These are phyloP conservation scores for Crithidia expoeki DNA, from an alignment of 208 protist genomes.

Conservation along the genomic window DNA sequence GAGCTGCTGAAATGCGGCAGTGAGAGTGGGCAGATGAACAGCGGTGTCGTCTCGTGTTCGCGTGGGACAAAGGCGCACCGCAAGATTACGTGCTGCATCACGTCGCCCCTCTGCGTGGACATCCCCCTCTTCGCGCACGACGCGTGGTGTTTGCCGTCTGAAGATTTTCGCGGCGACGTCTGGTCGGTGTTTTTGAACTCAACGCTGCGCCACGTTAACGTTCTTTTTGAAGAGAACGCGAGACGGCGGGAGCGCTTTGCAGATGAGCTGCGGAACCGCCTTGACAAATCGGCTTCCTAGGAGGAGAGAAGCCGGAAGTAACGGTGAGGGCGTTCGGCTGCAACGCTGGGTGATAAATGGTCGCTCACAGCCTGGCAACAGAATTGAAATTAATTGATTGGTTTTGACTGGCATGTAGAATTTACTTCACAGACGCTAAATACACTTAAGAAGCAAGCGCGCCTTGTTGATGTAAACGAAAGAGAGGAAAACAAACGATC, in stretches of 20 bases:
- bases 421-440: no score
- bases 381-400: no score
- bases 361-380: no score
- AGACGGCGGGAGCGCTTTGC: conserved; percentile 53
- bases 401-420: no score
- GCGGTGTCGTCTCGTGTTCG: conserved; percentile 75
- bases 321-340: no score
- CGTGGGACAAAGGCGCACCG: conserved; percentile 48
- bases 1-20: conserved; percentile 72
- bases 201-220: conserved; percentile 52
- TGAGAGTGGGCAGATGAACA: conserved; percentile 78
- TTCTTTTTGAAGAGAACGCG: conserved; percentile 66
- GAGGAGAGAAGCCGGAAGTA: not conserved
- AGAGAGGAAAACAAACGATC: no score
- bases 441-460: no score
- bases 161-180: conserved; percentile 17
- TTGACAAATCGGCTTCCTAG: not conserved
- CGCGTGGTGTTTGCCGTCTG: conserved; percentile 48
- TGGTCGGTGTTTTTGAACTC: conserved; percentile 48
- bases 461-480: no score
- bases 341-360: no score
- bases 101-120: conserved; percentile 67
- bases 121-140: conserved; percentile 57
- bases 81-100: conserved; percentile 84
- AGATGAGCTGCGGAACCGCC: conserved; percentile 15